Base-by-base conservation (phyloP, 2,329 filamentous ascomycete species). In the Metarhizium brunneum region DNA sequence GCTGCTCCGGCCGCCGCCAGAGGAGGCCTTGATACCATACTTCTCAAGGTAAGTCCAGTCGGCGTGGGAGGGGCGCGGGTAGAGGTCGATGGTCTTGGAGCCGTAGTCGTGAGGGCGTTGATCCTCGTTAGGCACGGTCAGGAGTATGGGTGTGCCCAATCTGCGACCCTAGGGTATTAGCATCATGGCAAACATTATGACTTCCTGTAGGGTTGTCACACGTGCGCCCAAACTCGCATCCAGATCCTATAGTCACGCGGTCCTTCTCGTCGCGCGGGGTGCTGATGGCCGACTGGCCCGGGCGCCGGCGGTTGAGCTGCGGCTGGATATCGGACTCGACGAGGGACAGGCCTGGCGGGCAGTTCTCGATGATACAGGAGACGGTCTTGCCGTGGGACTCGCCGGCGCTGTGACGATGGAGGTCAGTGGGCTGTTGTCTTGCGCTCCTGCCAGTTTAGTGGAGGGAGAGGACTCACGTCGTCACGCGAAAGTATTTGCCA, bases 41-140 rank as follows among this genome's bases (percentile, higher is more conserved):
- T 97, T 97, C 72, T 96, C 89, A 58, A 96, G 80, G 75, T 97
- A 97, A 58, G 94, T 97, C 83, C 88, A 96, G 74, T 97, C 92
- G 58, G 94, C 92, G 73, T 97, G 94, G 62, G 85, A 90, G 40
- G 92, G 94, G 53, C 94, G 83, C 4, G 94, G 94, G 79, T 87
- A 97, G 59, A 85, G 75, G 72, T 97, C 90, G 83, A 96, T 96
- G 35, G 92, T 96, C 68, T 84, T 82, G 73, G 84, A 83, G 56
- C 88, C 88, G 73, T 97, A 97, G 76, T 99, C 94, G 69, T 90
- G 85, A 42, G 92, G 92, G 60, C 92, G 79, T 69, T 96, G 90
- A 71, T 97, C 92, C 76, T 97, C 86, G 72, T 97, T 97, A 71
- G 85, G 80, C 47, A 97, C 92, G 57, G 88, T 76, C 75, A 97